Conservation (phyloP, 2,329 filamentous ascomycete species). For the Aspergillus proliferans region DNA sequence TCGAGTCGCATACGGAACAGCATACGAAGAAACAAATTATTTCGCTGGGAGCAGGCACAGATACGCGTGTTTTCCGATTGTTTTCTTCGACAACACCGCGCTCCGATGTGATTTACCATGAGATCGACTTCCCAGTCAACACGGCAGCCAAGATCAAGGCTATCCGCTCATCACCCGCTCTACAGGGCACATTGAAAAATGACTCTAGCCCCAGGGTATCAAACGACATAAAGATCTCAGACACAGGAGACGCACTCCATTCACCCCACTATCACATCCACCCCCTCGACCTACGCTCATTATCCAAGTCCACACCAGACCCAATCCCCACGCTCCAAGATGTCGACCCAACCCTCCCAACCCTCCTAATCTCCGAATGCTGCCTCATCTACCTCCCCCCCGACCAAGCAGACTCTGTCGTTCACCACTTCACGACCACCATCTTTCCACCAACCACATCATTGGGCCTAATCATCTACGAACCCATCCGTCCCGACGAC, state of each 20-base stretch:
- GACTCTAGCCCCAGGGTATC: constrained; percentile 16
- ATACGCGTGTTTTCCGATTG: constrained; percentile 79
- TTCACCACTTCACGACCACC: constrained; percentile 59
- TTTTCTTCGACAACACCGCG: constrained; percentile 44
- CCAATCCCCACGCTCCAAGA: constrained; percentile 32
- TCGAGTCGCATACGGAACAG: constrained; percentile 38
- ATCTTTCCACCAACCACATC: constrained; percentile 41
- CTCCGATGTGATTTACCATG: constrained; percentile 67
- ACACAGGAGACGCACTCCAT: constrained; percentile 38
- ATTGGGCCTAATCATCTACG: constrained; percentile 69
- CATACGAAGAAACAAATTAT: constrained; percentile 62
- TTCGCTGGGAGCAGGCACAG: constrained; percentile 87
- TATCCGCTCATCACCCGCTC: constrained; percentile 28
- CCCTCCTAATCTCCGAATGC: constrained; percentile 86
- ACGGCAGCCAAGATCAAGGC: constrained; percentile 58
- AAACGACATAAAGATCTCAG: constrained; percentile 30
- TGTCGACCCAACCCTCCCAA: constrained; percentile 59
- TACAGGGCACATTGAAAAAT: constrained; percentile 22
- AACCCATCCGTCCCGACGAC: constrained; percentile 77
- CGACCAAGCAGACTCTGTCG: constrained; percentile 55
- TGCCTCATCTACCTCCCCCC: constrained; percentile 83
- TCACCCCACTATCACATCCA: constrained; percentile 51
- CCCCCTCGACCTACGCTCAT: constrained; percentile 62
- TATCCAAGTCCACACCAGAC: constrained; percentile 26
- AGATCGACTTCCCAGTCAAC: constrained; percentile 79